Evolutionary conservation across 2,329 filamentous ascomycete genomes (phyloP).

Genomic region (Trematosphaeria pertusa): DNA sequence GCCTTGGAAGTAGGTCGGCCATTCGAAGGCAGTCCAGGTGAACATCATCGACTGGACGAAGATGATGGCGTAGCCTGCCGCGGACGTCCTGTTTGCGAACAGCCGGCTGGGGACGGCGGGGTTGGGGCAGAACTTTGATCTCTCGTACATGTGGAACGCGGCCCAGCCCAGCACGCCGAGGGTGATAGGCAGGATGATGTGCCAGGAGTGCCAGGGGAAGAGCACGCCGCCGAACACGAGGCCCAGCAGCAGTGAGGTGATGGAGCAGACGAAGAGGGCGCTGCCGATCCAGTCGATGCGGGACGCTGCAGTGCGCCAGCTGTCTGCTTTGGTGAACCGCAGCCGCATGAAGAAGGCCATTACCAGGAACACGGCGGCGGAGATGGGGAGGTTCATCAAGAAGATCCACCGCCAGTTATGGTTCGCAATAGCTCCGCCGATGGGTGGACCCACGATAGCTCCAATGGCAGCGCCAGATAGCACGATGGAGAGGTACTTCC

Average conservation of each 20-base stretch:
- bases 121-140: constrained; percentile 24
- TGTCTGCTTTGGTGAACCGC: constrained; percentile 20
- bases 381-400: constrained; percentile 33
- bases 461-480: constrained; percentile 16
- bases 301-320: background rate
- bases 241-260: no score
- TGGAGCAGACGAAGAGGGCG: no score
- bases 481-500: constrained; percentile 40
- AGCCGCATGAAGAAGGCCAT: constrained; percentile 43
- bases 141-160: constrained; percentile 46
- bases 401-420: constrained; percentile 55
- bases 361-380: constrained; percentile 19
- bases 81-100: constrained; percentile 49
- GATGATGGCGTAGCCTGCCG: constrained; percentile 39
- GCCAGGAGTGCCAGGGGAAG: no score
- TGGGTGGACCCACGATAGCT: constrained; percentile 18
- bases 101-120: constrained; percentile 47
- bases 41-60: constrained; percentile 48
- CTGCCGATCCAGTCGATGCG: constrained; percentile 50
- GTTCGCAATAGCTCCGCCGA: constrained; percentile 26
- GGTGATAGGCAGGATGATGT: no score
- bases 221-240: no score
- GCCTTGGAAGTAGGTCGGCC: constrained; percentile 42
- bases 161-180: no score
- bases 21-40: constrained; percentile 49